Base-by-base conservation (phyloP, 805 yeast species). In the Alloascoidea hylecoeti region DNA sequence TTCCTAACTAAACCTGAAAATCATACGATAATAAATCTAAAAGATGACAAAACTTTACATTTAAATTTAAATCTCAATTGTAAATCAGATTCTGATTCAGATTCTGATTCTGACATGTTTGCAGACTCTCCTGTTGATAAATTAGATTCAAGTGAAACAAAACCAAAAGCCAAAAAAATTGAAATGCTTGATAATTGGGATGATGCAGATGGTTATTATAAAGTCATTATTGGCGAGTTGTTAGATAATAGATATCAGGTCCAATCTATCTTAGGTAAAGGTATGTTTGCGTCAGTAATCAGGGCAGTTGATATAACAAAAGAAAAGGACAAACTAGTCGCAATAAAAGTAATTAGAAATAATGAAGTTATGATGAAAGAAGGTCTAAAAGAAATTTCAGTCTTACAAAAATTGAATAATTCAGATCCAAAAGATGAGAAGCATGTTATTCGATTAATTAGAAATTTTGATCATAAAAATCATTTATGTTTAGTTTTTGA, bases 401-500 rank as follows among this genome's bases (percentile, higher is more conserved):
- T 86, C 33, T 78, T 81, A 75, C 66, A 76, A 53, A 77, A 72
- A 47, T 62, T 75, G 47, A 63, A 63, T 48, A 85, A 66, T 51
- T 74, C 76, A 4, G 75, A 81, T 49, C 75, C 77, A 0, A 44
- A 58, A 13, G 75, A 76, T 44, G 62, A 71, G 30, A 75, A 72
- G 44, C 76, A 72, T 53, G 76, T 88, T 46, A 62, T 88, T 34
- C 60, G 76, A 42, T 57, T 86, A 44, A 64, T 76, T 44, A 88
- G 81, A 51, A 76, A 81, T 15, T 88, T 86, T 51, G 69, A 80
- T 52, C 94, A 83, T 53, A 80, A 78, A 48, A 80, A 78, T 44
- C 96, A 86, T 60, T 59, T 86, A 19, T 86, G 96, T 57, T 57
- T 88, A 34, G 95, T 84, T 4, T 83, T 85, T 59, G 96, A 86